These are phyloP conservation scores for Plasmodium billcollinsi DNA, from an alignment of 169 alveolate species.

Conservation along the genomic window DNA sequence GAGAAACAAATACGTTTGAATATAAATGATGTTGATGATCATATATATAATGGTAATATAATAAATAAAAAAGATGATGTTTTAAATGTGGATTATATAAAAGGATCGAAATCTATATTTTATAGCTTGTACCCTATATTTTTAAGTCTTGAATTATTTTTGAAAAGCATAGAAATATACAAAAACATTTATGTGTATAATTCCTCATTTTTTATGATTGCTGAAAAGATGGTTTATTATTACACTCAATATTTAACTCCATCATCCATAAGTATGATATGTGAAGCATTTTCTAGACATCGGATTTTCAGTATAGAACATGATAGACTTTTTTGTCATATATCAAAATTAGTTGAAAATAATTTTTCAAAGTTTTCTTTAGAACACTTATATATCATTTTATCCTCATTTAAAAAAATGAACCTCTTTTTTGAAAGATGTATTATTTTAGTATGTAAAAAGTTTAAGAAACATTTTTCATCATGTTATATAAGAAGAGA, in stretches of 20 bases:
- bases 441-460: conserved; percentile 35
- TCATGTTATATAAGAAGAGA: conserved; percentile 41
- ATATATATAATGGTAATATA: background rate
- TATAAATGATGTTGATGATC: background rate
- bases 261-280: conserved; percentile 34
- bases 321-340: conserved; percentile 67
- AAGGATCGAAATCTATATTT: background rate
- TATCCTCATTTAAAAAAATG: conserved; percentile 71
- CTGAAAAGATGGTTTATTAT: conserved; percentile 70
- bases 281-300: conserved; percentile 75
- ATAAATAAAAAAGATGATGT: background rate
- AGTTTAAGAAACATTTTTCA: conserved; percentile 41
- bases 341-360: conserved; percentile 54
- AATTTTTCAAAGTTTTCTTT: conserved; percentile 72
- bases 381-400: conserved; percentile 26
- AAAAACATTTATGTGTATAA: conserved; percentile 63
- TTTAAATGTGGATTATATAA: background rate
- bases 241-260: conserved; percentile 69
- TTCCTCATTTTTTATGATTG: conserved; percentile 34
- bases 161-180: conserved; percentile 63
- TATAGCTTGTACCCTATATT: conserved; percentile 47
- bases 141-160: conserved; percentile 49
- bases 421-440: conserved; percentile 60
- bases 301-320: conserved; percentile 51
- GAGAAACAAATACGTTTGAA: too few relatives aligned